phyloP scores from a whole-genome alignment of 208 protist species.

The Spongospora subterranea region DNA sequence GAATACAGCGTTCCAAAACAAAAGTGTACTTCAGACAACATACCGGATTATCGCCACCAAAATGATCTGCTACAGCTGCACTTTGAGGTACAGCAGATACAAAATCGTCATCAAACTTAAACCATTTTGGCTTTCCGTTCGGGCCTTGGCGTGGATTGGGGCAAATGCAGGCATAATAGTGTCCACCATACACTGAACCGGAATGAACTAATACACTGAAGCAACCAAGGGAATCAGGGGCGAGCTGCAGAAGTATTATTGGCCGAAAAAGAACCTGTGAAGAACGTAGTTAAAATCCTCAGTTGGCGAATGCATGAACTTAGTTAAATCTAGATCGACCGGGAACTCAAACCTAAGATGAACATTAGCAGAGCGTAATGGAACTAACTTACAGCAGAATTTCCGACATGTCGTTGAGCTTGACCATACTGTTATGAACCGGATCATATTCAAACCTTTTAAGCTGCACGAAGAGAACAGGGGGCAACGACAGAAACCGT shows the following conservation, averaged over 20 bases:
- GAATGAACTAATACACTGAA: slow-evolving; percentile 83
- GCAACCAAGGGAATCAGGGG: slow-evolving; percentile 68
- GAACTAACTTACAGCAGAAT: neutral
- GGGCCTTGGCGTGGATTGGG: slow-evolving; percentile 64
- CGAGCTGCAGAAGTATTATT: slow-evolving; percentile 65
- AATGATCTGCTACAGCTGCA: slow-evolving; percentile 76
- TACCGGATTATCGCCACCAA: slow-evolving; percentile 69
- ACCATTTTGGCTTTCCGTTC: slow-evolving; percentile 60
- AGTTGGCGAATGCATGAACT: slow-evolving; percentile 68
- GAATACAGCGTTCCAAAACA: neutral
- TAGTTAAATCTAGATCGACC: slow-evolving; percentile 73
- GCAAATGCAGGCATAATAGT: slow-evolving; percentile 85
- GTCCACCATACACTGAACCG: slow-evolving; percentile 82
- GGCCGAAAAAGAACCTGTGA: neutral
- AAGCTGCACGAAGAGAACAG: slow-evolving; percentile 84
- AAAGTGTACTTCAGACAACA: too few species aligned
- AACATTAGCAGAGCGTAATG: too few species aligned
- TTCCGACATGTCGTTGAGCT: slow-evolving; percentile 74
- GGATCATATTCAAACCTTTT: slow-evolving; percentile 87
- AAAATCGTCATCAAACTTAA: slow-evolving; percentile 83
- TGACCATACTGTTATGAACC: slow-evolving; percentile 75
- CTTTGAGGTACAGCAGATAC: slow-evolving; percentile 72
- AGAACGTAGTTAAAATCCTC: neutral
- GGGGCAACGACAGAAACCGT: slow-evolving; percentile 79
- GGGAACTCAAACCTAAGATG: slow-evolving; percentile 73